Evolutionary conservation across 2,329 filamentous ascomycete species (phyloP), one percentile per base, ranked within the genome.

Genomic region (Trichocomaceae sp.): DNA sequence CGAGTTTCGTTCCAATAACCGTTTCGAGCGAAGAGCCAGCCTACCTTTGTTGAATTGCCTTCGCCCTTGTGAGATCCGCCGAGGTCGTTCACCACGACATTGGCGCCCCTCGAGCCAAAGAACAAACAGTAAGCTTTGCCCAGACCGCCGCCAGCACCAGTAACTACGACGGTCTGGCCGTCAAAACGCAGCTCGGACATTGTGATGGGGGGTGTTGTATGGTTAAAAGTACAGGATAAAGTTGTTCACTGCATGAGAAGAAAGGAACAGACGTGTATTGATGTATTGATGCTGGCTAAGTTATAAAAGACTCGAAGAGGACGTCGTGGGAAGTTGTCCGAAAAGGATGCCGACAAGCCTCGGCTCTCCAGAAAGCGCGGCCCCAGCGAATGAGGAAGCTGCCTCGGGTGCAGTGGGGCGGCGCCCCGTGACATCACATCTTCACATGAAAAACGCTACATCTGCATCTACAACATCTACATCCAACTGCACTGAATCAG

Each of bases 1-100:
- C 29, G 2, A 33, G 2, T 35, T 35, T 15, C 2, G 3, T 35
- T 5, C 23, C 37, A 23, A 8, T 29, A 1, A 31, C 8, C 2
- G 3, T 5, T 37, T 47, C 15, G 22, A 42, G 17, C 17, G 26
- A 42, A 10, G 19, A n/a, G n/a, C 12, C n/a, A 20, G 64, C 77
- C 63, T 75, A 95, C 91, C 83, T 90, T 95, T 71, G 83, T 84
- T 42, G 88, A 92, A 64, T 81, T 84, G 57, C 91, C 92, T 77
- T 96, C 90, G 63, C 93, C 92, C 75, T 93, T 92, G 80, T 93
- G 91, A 47, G 90, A 93, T 50, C 83, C 89, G 59, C 93, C 93
- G 50, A 97, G 82, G 71, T 99, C 93, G 73, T 99, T 99, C 65
- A 99, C 93, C 47, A 99, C 92, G 64, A 95, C 88, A 73, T 87